These are phyloP conservation scores for Raffaelea ambrosiae DNA, from an alignment of 2,329 filamentous ascomycete species.

Conservation along the genomic window DNA sequence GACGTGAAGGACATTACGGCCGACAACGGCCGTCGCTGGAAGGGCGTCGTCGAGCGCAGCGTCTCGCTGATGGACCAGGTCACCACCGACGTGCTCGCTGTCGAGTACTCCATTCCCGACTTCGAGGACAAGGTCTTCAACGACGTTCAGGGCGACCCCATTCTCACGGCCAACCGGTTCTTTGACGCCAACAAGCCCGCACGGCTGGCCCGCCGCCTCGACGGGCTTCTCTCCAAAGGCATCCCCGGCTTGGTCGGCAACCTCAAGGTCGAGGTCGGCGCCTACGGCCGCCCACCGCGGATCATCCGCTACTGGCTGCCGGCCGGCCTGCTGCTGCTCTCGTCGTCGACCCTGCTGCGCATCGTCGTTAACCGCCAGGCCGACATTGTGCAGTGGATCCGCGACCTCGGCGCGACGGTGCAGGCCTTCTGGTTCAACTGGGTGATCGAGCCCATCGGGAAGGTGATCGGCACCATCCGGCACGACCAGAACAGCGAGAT, in stretches of 20 bases:
- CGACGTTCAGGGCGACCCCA: slow-evolving; percentile 52
- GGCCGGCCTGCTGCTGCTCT: slow-evolving; percentile 60
- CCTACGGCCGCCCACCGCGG: slow-evolving; percentile 67
- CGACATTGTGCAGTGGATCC: slow-evolving; percentile 72
- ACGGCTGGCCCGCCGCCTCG: slow-evolving; percentile 57
- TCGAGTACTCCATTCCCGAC: slow-evolving; percentile 53
- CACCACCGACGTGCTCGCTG: slow-evolving; percentile 58
- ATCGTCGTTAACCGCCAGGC: slow-evolving; percentile 66
- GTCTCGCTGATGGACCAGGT: slow-evolving; percentile 83
- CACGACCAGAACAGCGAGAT: slow-evolving; percentile 91
- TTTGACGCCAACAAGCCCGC: slow-evolving; percentile 41
- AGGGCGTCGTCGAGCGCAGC: slow-evolving; percentile 68
- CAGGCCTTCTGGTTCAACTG: slow-evolving; percentile 95
- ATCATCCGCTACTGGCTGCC: slow-evolving; percentile 87
- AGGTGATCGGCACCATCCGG: slow-evolving; percentile 82
- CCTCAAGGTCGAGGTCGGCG: slow-evolving; percentile 45
- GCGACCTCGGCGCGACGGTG: slow-evolving; percentile 67
- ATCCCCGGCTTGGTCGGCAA: slow-evolving; percentile 58
- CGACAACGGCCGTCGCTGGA: slow-evolving; percentile 45
- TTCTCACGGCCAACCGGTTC: slow-evolving; percentile 44
- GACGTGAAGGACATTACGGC: slow-evolving; percentile 26
- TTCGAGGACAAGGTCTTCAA: slow-evolving; percentile 60
- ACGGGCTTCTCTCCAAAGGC: slow-evolving; percentile 58
- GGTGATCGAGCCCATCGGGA: slow-evolving; percentile 78
- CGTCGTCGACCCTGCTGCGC: slow-evolving; percentile 77